Conservation (phyloP, 2,329 filamentous ascomycete genomes). For the Xylaria sp. region DNA sequence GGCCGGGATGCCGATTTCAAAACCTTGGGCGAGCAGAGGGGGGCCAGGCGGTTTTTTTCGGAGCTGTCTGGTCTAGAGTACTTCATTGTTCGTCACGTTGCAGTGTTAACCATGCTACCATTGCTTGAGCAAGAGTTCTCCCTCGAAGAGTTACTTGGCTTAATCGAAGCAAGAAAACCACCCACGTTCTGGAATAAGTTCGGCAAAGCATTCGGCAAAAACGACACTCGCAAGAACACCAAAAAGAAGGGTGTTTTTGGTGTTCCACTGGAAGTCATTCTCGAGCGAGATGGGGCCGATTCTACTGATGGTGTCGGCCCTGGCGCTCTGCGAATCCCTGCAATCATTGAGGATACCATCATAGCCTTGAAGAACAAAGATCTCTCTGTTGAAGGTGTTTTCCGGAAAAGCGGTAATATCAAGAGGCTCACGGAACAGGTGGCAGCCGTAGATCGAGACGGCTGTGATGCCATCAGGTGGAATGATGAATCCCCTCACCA, state of each 20-base stretch:
- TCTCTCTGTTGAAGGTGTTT: constrained; percentile 97
- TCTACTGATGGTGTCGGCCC: constrained; percentile 98
- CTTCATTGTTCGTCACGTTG: constrained; percentile 95
- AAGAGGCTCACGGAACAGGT: constrained; percentile 88
- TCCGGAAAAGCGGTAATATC: constrained; percentile 99
- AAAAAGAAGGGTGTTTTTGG: constrained; percentile 97
- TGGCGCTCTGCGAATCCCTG: constrained; percentile 87
- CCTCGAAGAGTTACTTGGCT: constrained; percentile 89
- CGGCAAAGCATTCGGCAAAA: constrained; percentile 89
- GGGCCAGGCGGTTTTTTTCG: constrained; percentile 87
- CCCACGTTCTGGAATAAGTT: constrained; percentile 99
- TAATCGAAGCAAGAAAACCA: constrained; percentile 90
- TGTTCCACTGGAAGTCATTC: constrained; percentile 84
- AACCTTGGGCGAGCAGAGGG: constrained; percentile 59
- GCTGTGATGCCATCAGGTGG: constrained; percentile 85
- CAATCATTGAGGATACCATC: constrained; percentile 94
- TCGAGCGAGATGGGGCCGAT: constrained; percentile 93
- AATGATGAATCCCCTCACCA: constrained; percentile 92
- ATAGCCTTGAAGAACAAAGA: constrained; percentile 98
- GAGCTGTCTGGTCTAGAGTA: constrained; percentile 95
- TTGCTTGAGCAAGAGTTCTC: constrained; percentile 89
- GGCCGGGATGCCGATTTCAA: constrained; percentile 63
- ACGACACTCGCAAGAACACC: constrained; percentile 76
- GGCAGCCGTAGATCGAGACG: constrained; percentile 85
- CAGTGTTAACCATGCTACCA: constrained; percentile 93